These are phyloP conservation scores for Diaporthe vexans DNA, from an alignment of 2,329 filamentous ascomycete genomes.

Conservation along the genomic window DNA sequence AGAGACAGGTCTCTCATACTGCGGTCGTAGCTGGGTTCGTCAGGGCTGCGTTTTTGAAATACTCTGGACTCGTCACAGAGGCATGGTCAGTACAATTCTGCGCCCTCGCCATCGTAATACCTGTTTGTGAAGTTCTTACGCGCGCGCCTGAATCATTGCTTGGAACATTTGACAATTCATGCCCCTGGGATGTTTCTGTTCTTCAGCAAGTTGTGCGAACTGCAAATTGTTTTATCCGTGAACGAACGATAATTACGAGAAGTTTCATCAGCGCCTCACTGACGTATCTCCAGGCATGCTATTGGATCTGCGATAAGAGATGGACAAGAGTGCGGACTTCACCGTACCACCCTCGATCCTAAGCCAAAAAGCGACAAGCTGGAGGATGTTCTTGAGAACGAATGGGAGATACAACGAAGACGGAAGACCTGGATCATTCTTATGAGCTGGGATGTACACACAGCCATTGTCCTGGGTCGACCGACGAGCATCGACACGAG, in stretches of 20 bases:
- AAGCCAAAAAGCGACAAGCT: conserved; percentile 60
- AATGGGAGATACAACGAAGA: conserved; percentile 71
- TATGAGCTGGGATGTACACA: conserved; percentile 68
- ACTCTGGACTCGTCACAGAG: conserved; percentile 70
- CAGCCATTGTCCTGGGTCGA: conserved; percentile 66
- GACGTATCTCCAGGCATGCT: conserved; percentile 53
- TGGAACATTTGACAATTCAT: neutral
- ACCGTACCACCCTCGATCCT: conserved; percentile 67
- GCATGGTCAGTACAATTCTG: conserved; percentile 47
- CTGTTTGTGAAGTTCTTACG: neutral
- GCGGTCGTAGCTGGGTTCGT: conserved; percentile 71
- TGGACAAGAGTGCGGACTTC: conserved; percentile 73
- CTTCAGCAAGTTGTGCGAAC: too few relatives aligned
- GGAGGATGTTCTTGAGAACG: conserved; percentile 66
- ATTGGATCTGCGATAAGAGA: conserved; percentile 71
- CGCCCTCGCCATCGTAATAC: neutral
- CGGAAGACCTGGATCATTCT: conserved; percentile 70
- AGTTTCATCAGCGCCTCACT: conserved; percentile 42
- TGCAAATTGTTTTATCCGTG: too few relatives aligned
- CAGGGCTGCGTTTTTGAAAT: conserved; percentile 70
- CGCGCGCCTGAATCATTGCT: neutral
- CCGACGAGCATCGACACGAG: conserved; percentile 69
- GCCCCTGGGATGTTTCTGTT: neutral
- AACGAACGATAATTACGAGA: too few relatives aligned
- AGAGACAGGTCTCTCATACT: conserved; percentile 67